phyloP scores from a whole-genome alignment of 768 basidiomycete genomes.

The Sistotremastrum suecicum region DNA sequence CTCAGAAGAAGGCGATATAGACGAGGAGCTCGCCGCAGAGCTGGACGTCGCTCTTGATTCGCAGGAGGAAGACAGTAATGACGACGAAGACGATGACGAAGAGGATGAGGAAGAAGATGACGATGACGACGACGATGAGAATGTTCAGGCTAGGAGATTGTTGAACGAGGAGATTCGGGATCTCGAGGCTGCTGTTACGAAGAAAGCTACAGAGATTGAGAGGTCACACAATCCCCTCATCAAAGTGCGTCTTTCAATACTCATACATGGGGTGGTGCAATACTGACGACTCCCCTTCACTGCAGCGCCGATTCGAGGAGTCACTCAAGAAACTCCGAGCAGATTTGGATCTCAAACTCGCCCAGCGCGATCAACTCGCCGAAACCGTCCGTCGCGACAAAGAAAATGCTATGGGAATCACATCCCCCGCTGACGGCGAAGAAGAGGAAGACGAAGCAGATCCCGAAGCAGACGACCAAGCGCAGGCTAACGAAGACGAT shows the following conservation, averaged over 20 bases:
- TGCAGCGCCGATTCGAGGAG: conserved; percentile 85
- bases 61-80: conserved; percentile 56
- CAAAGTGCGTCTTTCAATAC: conserved; percentile 33
- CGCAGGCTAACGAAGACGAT: no score
- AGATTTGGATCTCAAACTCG: conserved; percentile 74
- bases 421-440: conserved; percentile 10
- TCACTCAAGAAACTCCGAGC: conserved; percentile 75
- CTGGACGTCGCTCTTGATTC: conserved; percentile 70
- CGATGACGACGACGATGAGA: conserved; percentile 72
- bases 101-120: conserved; percentile 37
- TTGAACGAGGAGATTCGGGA: conserved; percentile 84
- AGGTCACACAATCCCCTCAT: conserved; percentile 80
- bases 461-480: conserved; percentile 1
- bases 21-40: conserved; percentile 80
- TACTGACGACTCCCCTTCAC: neutral
- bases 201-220: conserved; percentile 73
- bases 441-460: conserved; percentile 24
- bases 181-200: conserved; percentile 73
- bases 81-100: conserved; percentile 42
- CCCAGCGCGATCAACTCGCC: conserved; percentile 66
- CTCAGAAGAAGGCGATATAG: conserved; percentile 68
- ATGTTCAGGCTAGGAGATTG: conserved; percentile 56
- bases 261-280: neutral
- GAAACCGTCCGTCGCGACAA: conserved; percentile 61
- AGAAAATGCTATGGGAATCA: conserved; percentile 6